phyloP scores from a whole-genome alignment of 2,329 filamentous ascomycete species.

The Madurella fahalii region DNA sequence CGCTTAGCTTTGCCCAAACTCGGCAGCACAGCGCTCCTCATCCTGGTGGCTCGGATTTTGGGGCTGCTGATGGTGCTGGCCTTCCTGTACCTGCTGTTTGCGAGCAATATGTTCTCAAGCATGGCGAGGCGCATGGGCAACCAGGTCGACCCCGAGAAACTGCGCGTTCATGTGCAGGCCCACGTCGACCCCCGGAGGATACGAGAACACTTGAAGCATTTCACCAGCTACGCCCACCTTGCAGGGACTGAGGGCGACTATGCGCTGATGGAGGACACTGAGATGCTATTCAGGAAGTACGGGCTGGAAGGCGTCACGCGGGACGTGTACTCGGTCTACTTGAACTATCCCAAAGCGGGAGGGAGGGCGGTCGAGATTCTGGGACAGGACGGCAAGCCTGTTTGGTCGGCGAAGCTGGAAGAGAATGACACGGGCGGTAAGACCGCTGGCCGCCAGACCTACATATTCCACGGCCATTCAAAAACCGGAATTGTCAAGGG shows the following conservation, averaged over 20 bases:
- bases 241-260: constrained; percentile 94
- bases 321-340: constrained; percentile 80
- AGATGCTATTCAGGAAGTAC: constrained; percentile 68
- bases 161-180: constrained; percentile 70
- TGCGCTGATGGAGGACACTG: constrained; percentile 77
- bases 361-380: constrained; percentile 81
- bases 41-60: constrained; percentile 68
- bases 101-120: constrained; percentile 74
- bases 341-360: constrained; percentile 80
- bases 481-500: constrained; percentile 82
- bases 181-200: constrained; percentile 68
- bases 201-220: constrained; percentile 68
- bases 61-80: constrained; percentile 71
- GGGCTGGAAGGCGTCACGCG: constrained; percentile 71
- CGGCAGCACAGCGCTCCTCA: constrained; percentile 35
- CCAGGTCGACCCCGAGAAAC: constrained; percentile 75
- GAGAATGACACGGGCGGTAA: constrained; percentile 69
- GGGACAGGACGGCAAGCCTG: constrained; percentile 56
- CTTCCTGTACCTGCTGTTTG: constrained; percentile 79
- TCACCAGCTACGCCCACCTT: constrained; percentile 82
- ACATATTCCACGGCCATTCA: constrained; percentile 83
- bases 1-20: constrained; percentile 35
- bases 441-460: constrained; percentile 62
- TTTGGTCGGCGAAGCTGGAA: constrained; percentile 79
- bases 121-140: constrained; percentile 59